These are phyloP conservation scores for Cicer bijugum DNA, from an alignment of 306 rosid species.

Conservation along the genomic window DNA sequence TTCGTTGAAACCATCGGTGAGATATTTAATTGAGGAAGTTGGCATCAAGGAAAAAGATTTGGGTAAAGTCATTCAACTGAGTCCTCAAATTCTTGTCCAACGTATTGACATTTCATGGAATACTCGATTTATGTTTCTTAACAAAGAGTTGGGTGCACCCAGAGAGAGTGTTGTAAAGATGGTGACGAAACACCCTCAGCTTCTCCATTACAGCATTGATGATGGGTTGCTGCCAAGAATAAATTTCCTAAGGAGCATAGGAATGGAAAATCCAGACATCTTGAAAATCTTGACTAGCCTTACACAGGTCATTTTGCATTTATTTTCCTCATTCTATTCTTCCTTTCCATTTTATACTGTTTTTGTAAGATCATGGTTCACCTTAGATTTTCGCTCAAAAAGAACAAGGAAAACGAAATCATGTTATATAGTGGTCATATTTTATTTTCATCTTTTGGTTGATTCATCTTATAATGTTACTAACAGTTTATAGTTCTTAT, in stretches of 20 bases:
- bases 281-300: slow-evolving; percentile 90
- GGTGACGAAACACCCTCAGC: slow-evolving; percentile 96
- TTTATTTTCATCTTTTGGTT: not conserved
- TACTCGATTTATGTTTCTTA: slow-evolving; percentile 74
- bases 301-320: slow-evolving; percentile 68
- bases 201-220: slow-evolving; percentile 94
- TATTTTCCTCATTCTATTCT: slow-evolving; percentile 29
- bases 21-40: slow-evolving; percentile 90
- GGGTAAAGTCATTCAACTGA: slow-evolving; percentile 90
- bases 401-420: slow-evolving; percentile 17
- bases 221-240: slow-evolving; percentile 91
- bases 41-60: slow-evolving; percentile 91
- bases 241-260: slow-evolving; percentile 91
- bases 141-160: slow-evolving; percentile 89
- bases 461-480: slow-evolving; percentile 26
- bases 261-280: slow-evolving; percentile 86
- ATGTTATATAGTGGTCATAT: slow-evolving; percentile 5
- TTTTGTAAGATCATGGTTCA: slow-evolving; percentile 12
- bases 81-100: slow-evolving; percentile 95
- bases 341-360: slow-evolving; percentile 28
- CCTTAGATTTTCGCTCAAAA: not conserved
- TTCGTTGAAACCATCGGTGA: slow-evolving; percentile 84
- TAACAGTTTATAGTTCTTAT: slow-evolving; percentile 2
- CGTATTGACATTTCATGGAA: slow-evolving; percentile 89
- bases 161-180: slow-evolving; percentile 89